Conservation (phyloP, 2,329 filamentous ascomycete genomes). For the Blastomyces emzantsi region DNA sequence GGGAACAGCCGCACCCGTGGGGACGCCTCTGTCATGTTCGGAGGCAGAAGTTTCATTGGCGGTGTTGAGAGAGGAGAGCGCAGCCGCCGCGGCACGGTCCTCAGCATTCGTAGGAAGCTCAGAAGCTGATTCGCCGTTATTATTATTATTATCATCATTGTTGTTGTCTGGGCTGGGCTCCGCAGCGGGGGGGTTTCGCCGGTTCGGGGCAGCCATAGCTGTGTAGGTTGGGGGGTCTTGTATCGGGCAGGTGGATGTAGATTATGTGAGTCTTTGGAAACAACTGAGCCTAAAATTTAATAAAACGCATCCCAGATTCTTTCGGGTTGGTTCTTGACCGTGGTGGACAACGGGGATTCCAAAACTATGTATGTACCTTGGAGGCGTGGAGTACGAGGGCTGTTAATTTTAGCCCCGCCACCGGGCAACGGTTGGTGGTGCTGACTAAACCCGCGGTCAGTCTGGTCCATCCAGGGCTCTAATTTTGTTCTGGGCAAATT, state of each 20-base stretch:
- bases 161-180: neutral
- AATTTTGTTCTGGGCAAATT: too few species aligned
- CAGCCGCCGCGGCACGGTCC: constrained; percentile 44
- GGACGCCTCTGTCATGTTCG: constrained; percentile 21
- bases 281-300: neutral
- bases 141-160: constrained; percentile 1
- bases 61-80: constrained; percentile 39
- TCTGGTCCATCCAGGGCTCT: too few species aligned
- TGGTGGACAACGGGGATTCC: too few species aligned
- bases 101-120: constrained; percentile 39
- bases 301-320: too few species aligned
- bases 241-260: neutral
- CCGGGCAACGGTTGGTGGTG: too few species aligned
- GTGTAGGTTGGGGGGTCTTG: neutral
- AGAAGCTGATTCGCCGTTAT: constrained; percentile 28
- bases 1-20: constrained; percentile 23
- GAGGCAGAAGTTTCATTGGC: constrained; percentile 28
- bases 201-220: neutral
- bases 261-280: neutral
- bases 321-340: too few species aligned
- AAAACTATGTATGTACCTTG: too few species aligned
- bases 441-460: too few species aligned
- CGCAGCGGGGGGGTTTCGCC: neutral
- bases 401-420: too few species aligned
- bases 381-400: too few species aligned